Evolutionary conservation across 805 yeast species (phyloP).

Genomic region (Schwanniomyces polymorphus): DNA sequence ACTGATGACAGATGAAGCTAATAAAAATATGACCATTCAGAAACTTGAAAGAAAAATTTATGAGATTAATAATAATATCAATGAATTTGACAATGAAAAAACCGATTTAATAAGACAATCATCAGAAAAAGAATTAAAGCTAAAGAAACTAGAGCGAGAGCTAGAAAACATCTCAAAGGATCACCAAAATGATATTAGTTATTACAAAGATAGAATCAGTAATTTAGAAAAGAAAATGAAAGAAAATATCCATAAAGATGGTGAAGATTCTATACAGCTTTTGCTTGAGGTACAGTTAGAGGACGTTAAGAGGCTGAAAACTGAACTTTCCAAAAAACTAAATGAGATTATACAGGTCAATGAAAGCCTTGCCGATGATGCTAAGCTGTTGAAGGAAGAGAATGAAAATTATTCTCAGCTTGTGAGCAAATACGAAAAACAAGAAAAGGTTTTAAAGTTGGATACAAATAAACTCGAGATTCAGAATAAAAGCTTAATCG

Average conservation of each 20-base stretch:
- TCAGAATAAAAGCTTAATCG: slow-evolving; percentile 23
- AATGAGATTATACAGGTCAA: slow-evolving; percentile 8
- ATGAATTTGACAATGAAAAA: slow-evolving; percentile 35
- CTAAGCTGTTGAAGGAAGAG: slow-evolving; percentile 20
- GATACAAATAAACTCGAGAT: slow-evolving; percentile 32
- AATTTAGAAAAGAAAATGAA: slow-evolving; percentile 1
- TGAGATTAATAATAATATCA: slow-evolving; percentile 24
- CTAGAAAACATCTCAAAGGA: slow-evolving; percentile 33
- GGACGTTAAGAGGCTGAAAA: slow-evolving; percentile 24
- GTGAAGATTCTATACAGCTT: slow-evolving; percentile 15
- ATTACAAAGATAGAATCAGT: slow-evolving; percentile 25
- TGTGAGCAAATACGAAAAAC: slow-evolving; percentile 27
- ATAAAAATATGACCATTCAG: slow-evolving; percentile 37
- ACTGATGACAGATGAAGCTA: slow-evolving; percentile 17
- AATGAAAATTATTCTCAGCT: slow-evolving; percentile 24
- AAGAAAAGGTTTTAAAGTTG: slow-evolving; percentile 20
- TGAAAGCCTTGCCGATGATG: slow-evolving; percentile 16
- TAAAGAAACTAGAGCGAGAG: slow-evolving; percentile 38
- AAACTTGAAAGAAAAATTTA: slow-evolving; percentile 32
- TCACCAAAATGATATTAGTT: slow-evolving; percentile 33
- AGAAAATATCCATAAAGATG: slow-evolving; percentile 5
- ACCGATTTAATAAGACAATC: slow-evolving; percentile 34
- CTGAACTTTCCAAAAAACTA: slow-evolving; percentile 20
- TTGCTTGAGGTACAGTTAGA: slow-evolving; percentile 35
- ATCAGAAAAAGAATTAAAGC: slow-evolving; percentile 36